Conservation (phyloP, 352 stramenopile genomes). For the Pythium scleroteichum region DNA sequence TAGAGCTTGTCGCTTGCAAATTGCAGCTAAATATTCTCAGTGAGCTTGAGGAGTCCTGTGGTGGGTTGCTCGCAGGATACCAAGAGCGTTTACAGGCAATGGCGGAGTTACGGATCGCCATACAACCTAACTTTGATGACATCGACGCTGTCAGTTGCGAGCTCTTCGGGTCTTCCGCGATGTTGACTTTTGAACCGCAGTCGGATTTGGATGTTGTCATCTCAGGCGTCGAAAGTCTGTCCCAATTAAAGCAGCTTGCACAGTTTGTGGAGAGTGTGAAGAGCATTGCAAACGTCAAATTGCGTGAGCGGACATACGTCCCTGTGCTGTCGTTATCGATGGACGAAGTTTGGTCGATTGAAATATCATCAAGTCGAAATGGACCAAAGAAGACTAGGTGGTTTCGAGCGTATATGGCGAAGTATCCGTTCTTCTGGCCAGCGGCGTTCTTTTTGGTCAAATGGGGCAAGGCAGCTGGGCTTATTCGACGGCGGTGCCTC, state of each 20-base stretch:
- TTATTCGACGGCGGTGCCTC: conserved; percentile 59
- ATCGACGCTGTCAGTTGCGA: conserved; percentile 33
- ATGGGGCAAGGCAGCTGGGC: conserved; percentile 67
- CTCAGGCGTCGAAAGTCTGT: neutral
- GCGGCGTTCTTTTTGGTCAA: conserved; percentile 71
- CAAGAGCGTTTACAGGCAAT: conserved; percentile 71
- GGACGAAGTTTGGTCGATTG: conserved; percentile 56
- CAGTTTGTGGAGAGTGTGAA: conserved; percentile 4
- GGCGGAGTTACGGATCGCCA: conserved; percentile 37
- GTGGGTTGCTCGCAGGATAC: conserved; percentile 52
- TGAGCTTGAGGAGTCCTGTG: conserved; percentile 47
- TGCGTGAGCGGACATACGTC: conserved; percentile 39
- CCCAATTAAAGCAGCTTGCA: conserved; percentile 16
- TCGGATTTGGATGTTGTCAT: conserved; percentile 78
- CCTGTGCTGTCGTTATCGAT: conserved; percentile 66
- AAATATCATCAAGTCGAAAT: conserved; percentile 55
- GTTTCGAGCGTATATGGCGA: conserved; percentile 68
- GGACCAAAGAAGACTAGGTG: conserved; percentile 73
- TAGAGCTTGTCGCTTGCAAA: conserved; percentile 3
- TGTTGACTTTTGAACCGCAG: conserved; percentile 77
- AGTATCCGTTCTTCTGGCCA: conserved; percentile 75
- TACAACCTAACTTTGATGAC: conserved; percentile 35
- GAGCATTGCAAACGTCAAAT: conserved; percentile 3
- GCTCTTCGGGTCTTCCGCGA: conserved; percentile 67
- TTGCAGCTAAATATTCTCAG: conserved; percentile 63